A percentile compares a stretch with the other conserved stretches of the same genome.
Evolutionary conservation across 2,329 filamentous ascomycete genomes (phyloP).

Genomic region (Fusarium udum): DNA sequence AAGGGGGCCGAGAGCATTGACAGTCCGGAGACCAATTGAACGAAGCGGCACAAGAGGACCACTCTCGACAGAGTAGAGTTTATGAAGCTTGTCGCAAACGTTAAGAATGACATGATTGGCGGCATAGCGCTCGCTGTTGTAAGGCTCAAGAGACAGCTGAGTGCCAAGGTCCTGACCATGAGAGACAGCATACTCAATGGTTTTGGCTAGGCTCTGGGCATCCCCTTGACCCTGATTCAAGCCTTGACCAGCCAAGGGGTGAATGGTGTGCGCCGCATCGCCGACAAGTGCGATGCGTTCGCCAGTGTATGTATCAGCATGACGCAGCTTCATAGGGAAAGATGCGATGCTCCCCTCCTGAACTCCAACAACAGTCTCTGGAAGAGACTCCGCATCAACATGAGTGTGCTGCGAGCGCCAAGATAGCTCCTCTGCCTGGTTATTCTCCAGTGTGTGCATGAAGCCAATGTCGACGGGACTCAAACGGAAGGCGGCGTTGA

Average conservation of each 20-base stretch:
- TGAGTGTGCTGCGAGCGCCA: constrained; percentile 83
- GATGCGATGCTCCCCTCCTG: constrained; percentile 85
- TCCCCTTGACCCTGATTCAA: constrained; percentile 94
- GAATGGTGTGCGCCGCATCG: constrained; percentile 93
- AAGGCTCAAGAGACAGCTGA: constrained; percentile 79
- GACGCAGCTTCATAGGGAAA: constrained; percentile 90
- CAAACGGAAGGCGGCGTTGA: constrained; percentile 93
- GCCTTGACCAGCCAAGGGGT: constrained; percentile 93
- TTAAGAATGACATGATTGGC: constrained; percentile 83
- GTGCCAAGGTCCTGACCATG: constrained; percentile 91
- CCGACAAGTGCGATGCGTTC: constrained; percentile 93
- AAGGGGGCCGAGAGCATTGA: constrained; percentile 77
- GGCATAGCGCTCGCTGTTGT: constrained; percentile 82
- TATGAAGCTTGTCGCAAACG: constrained; percentile 90
- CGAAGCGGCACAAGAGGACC: constrained; percentile 83
- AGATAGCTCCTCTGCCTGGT: constrained; percentile 77
- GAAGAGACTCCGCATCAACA: constrained; percentile 63
- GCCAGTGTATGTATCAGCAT: constrained; percentile 92
- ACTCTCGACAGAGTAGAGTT: constrained; percentile 83
- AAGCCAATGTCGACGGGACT: constrained; percentile 81
- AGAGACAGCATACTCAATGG: constrained; percentile 78
- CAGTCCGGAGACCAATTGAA: constrained; percentile 77
- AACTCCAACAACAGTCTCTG: constrained; percentile 73
- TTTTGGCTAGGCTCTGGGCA: constrained; percentile 78
- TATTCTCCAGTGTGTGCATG: constrained; percentile 72